Conservation (phyloP, 1,139 yeast species). For the Wickerhamomyces sp. region DNA sequence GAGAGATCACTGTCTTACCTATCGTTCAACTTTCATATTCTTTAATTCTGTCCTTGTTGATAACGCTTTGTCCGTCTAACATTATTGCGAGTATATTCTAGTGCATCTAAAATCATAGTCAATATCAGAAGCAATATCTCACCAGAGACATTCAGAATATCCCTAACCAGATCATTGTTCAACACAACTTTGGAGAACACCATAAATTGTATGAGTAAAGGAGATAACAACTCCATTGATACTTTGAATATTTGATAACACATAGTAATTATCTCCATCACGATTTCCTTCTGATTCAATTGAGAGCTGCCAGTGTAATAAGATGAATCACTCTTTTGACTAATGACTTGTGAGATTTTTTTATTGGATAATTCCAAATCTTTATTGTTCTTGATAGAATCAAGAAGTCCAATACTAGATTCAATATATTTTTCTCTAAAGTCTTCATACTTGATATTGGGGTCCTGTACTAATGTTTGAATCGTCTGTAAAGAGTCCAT, state of each 20-base stretch:
- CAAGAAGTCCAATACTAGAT: constrained; percentile 8
- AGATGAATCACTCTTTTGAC: neutral
- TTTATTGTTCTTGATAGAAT: constrained; percentile 6
- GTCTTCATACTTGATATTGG: constrained; percentile 6
- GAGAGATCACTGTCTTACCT: no score
- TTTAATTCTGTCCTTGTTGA: no score
- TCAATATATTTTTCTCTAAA: constrained; percentile 9
- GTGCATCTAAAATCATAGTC: neutral
- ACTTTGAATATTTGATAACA: constrained; percentile 1
- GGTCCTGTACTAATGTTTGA: constrained; percentile 7
- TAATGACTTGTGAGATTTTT: no score
- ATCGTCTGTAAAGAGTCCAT: constrained; percentile 10
- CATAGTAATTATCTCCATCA: constrained; percentile 2
- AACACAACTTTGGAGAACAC: neutral
- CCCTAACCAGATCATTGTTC: constrained; percentile 1
- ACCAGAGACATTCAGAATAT: neutral
- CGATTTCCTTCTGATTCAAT: neutral
- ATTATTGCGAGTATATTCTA: neutral
- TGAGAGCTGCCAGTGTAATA: neutral
- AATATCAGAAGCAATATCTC: constrained; percentile 1
- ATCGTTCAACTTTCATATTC: no score
- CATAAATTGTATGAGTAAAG: neutral
- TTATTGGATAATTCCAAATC: neutral
- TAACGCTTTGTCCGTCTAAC: no score
- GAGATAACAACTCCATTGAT: constrained; percentile 1